These are phyloP conservation scores for Punica granatum DNA, from an alignment of 345 rosid genomes.

Conservation along the genomic window DNA sequence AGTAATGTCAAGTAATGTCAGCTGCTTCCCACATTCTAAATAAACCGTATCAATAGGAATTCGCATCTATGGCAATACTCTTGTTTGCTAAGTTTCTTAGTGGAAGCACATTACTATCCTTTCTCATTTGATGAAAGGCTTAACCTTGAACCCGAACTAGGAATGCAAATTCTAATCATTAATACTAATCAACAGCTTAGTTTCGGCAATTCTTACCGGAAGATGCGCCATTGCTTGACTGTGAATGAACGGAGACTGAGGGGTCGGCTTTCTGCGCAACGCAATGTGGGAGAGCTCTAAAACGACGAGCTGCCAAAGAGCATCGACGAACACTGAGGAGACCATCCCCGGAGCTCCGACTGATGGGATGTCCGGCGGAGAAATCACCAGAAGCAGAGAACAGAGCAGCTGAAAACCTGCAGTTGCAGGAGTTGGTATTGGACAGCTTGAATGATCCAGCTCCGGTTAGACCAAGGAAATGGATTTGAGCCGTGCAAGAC, in stretches of 20 bases:
- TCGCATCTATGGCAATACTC: background rate
- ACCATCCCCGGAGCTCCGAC: background rate
- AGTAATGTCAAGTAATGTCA: too few relatives aligned
- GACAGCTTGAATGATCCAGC: constrained; percentile 3
- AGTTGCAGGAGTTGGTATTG: background rate
- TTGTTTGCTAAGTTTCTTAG: background rate
- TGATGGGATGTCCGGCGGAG: constrained; percentile 1
- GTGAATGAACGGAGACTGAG: background rate
- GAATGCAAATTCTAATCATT: background rate
- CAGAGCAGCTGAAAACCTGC: background rate
- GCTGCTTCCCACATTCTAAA: too few relatives aligned
- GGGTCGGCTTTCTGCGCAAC: background rate
- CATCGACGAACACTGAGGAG: background rate
- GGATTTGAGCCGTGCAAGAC: constrained; percentile 66
- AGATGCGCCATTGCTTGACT: background rate
- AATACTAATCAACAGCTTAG: background rate
- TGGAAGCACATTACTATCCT: background rate
- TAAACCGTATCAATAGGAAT: too few relatives aligned
- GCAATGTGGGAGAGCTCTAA: background rate
- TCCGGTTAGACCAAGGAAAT: constrained; percentile 35
- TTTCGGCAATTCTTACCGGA: constrained; percentile 4
- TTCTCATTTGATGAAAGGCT: background rate
- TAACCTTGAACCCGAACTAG: background rate
- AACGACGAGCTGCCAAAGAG: background rate
- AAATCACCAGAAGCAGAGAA: constrained; percentile 2